Evolutionary conservation across 306 rosid genomes (phyloP), one percentile per base, ranked within the genome.

Genomic region (Cicer bijugum): DNA sequence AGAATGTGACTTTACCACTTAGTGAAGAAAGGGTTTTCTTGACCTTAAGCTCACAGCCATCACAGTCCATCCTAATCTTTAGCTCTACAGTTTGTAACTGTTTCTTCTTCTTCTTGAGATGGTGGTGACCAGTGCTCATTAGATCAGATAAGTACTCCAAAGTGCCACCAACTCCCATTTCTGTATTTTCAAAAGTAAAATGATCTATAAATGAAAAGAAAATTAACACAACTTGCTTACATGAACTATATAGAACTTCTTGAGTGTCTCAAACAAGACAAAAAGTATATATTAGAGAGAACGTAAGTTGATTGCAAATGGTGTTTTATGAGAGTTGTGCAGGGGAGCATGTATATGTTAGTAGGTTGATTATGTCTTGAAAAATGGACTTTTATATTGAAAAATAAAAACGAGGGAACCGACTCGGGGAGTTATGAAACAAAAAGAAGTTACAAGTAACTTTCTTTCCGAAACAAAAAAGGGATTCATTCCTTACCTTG

Each of bases 31-130:
- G 92, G n/a, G 92, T 82, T 42, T 91, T 91, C 88, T 90, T 95
- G 82, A 95, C 91, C 90, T 95, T 91, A 9, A 91, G 93, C 84
- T 89, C 99, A 87, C 99, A 95, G 28, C 99, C 99, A 80, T 94
- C 97, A 87, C 97, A 95, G 84, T 95, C 99, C 97, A 95, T 95
- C 69, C 96, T 87, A 64, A 91, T 92, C 80, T 91, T 95, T 17
- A 94, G 81, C 78, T 94, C 99, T 63, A 94, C 97, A 0, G 96
- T 91, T 40, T 87, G 92, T 8, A 88, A 81, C 81, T 90, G 95
- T 81, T 88, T 91, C 87, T 75, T 93, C 89, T 82, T 93, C 80
- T 86, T 94, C 82, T 35, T 70, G 75, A 53, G 65, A 60, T 86
- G 75, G 68, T 66, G 38, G 60, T 78, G 79, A 67, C 88, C 76